phyloP scores from a whole-genome alignment of 2,329 filamentous ascomycete genomes.

The Fusarium nelsonii region DNA sequence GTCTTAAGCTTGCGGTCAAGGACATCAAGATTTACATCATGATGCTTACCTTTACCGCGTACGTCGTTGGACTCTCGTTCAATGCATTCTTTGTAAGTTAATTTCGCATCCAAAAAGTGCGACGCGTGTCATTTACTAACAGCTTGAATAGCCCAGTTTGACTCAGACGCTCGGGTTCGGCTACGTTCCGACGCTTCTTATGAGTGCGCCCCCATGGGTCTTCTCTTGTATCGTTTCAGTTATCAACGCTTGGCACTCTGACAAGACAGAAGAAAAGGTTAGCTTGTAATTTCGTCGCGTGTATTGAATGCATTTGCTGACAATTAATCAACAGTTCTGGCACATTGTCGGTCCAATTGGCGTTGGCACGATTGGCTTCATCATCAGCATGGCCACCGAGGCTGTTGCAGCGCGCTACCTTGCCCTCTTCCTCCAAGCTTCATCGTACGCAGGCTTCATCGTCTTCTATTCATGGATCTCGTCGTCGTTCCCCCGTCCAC shows the following conservation, averaged over 20 bases:
- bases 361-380: conserved; percentile 67
- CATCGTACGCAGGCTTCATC: conserved; percentile 69
- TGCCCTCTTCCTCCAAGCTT: conserved; percentile 70
- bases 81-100: conserved; percentile 65
- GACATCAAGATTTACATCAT: conserved; percentile 73
- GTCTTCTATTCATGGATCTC: conserved; percentile 71
- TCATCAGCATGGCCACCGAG: conserved; percentile 70
- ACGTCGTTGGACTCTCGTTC: conserved; percentile 69
- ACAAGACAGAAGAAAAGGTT: conserved; percentile 66
- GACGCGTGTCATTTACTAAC: background rate
- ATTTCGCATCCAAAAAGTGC: accelerated
- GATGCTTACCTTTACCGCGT: conserved; percentile 72
- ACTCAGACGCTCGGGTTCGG: conserved; percentile 66
- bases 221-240: conserved; percentile 70
- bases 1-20: conserved; percentile 69
- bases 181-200: conserved; percentile 65
- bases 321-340: conserved; percentile 60
- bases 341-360: conserved; percentile 67
- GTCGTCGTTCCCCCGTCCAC: conserved; percentile 68
- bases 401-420: conserved; percentile 70
- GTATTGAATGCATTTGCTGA: background rate
- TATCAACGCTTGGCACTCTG: conserved; percentile 67
- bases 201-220: conserved; percentile 70
- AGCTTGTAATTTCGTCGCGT: conserved; percentile 16
- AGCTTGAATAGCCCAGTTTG: conserved; percentile 55